Conservation (phyloP, 2,329 filamentous ascomycete genomes). For the Penicillium rolfsii region DNA sequence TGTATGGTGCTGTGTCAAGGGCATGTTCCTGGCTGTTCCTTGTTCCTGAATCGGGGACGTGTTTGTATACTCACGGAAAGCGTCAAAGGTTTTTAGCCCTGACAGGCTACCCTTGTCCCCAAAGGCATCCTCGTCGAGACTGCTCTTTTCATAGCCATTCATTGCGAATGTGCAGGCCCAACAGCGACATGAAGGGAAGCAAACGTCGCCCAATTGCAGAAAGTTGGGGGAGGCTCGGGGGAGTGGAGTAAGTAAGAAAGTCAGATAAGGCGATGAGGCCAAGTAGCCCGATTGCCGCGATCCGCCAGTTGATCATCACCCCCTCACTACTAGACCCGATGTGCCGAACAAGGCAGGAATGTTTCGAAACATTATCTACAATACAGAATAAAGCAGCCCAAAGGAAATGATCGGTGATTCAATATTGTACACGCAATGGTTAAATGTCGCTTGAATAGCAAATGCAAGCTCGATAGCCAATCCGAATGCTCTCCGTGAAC, state of each 20-base stretch:
- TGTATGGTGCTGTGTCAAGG: not conserved
- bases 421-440: not conserved
- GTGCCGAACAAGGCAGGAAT: not conserved
- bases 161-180: slow-evolving; percentile 52
- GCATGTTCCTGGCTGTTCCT: not conserved
- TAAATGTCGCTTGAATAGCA: not conserved
- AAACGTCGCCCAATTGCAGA: slow-evolving; percentile 12
- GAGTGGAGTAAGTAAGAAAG: slow-evolving; percentile 26
- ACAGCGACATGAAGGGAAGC: slow-evolving; percentile 33
- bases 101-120: slow-evolving; percentile 67
- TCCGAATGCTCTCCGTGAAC: slow-evolving; percentile 27
- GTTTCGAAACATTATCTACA: not conserved
- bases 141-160: slow-evolving; percentile 76
- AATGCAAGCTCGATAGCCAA: slow-evolving; percentile 18
- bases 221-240: slow-evolving; percentile 15
- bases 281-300: slow-evolving; percentile 30
- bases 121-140: slow-evolving; percentile 78
- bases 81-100: slow-evolving; percentile 83
- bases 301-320: slow-evolving; percentile 8
- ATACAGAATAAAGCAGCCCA: not conserved
- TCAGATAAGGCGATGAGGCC: slow-evolving; percentile 35
- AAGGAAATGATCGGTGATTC: not conserved
- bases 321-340: not conserved
- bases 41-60: slow-evolving; percentile 6
- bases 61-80: slow-evolving; percentile 73